A percentile compares a stretch with the other conserved stretches of the same genome.
Evolutionary conservation across 768 basidiomycete genomes (phyloP).

Genomic region (Boletus huronensis): DNA sequence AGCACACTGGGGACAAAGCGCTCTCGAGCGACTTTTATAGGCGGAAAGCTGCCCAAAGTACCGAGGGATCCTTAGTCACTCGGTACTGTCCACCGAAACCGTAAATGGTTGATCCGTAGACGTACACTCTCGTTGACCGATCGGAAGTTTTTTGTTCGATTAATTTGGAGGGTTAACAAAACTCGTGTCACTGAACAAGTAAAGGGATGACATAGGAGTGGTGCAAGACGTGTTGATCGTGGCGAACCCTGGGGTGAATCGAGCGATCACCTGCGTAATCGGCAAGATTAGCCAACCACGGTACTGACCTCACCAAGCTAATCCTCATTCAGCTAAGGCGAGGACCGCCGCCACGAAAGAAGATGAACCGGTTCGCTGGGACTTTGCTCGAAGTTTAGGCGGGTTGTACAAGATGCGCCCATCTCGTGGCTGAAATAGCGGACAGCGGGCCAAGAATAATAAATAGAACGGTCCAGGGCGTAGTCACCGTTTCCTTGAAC

Average conservation of each 20-base stretch:
- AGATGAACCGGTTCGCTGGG: conserved; percentile 6
- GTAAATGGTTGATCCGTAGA: conserved; percentile 3
- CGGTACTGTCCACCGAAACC: not conserved
- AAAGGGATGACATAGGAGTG: not conserved
- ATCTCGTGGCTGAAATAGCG: not conserved
- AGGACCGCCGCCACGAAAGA: not conserved
- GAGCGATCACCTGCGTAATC: conserved; percentile 10
- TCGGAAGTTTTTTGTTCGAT: conserved; percentile 6
- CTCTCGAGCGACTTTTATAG: conserved; percentile 23
- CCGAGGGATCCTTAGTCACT: not conserved
- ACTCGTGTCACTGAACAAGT: not conserved
- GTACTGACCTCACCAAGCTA: conserved; percentile 8
- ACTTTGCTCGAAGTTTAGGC: not conserved
- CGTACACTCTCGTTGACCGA: not conserved
- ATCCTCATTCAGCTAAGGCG: not conserved
- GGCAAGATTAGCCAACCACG: not conserved
- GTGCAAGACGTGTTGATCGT: not conserved
- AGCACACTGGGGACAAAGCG: not conserved
- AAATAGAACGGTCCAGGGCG: not conserved
- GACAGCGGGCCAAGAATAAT: not conserved
- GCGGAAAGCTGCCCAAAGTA: not conserved
- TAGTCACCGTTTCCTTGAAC: not conserved
- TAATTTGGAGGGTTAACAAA: not conserved
- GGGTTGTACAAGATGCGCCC: not conserved
- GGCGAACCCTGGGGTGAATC: not conserved